Percentiles rank a stretch among this genome's conserved stretches.
phyloP scores from a whole-genome alignment of 371 early-diverging fungal genomes.

The Mucor indicus region DNA sequence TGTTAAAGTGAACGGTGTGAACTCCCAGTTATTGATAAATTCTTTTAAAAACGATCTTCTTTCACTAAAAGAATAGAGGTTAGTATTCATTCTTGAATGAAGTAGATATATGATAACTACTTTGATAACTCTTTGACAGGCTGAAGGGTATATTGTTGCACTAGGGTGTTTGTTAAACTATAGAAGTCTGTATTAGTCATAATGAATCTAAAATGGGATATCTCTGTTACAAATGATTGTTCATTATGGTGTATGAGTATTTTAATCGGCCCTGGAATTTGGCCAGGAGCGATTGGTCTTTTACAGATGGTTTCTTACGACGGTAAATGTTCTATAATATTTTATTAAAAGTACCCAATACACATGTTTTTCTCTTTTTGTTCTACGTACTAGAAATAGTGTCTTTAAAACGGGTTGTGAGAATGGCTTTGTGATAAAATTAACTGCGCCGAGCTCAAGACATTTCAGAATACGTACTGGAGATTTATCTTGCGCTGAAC shows the following conservation, averaged over 20 bases:
- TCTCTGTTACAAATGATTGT: neutral
- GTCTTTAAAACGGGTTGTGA: conserved; percentile 45
- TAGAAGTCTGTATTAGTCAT: no score
- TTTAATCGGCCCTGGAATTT: no score
- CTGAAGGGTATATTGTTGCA: conserved; percentile 29
- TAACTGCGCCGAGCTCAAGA: conserved; percentile 48
- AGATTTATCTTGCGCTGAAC: conserved; percentile 29
- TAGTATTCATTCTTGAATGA: no score
- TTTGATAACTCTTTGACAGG: conserved; percentile 8
- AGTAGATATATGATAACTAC: conserved; percentile 2
- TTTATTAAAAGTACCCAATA: no score
- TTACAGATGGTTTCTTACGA: no score
- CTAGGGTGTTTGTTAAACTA: no score
- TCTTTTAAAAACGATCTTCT: conserved; percentile 33
- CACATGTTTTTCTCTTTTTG: no score
- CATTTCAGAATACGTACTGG: conserved; percentile 37
- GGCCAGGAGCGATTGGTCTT: no score
- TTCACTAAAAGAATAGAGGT: no score
- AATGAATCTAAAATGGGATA: no score
- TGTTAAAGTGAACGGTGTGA: conserved; percentile 57
- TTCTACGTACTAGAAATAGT: conserved; percentile 55
- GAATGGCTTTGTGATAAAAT: conserved; percentile 53
- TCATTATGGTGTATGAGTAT: no score
- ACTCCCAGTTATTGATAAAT: conserved; percentile 58
- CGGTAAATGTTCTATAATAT: neutral